These are phyloP conservation scores for Neonothopanus nambi DNA, from an alignment of 1,284 basidiomycete genomes.

Conservation along the genomic window DNA sequence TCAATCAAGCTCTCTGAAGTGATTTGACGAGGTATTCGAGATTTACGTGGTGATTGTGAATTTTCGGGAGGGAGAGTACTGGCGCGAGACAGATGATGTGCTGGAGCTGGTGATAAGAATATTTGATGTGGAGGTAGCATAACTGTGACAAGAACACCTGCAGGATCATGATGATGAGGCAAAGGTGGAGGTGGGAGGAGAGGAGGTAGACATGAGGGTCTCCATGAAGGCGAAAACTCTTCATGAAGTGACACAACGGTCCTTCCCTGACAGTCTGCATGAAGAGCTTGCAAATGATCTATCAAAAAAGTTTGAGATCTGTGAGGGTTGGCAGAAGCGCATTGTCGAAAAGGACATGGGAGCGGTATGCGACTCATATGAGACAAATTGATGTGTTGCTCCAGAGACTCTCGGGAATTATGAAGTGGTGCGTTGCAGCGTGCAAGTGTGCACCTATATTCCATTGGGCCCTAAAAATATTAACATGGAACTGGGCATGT, in stretches of 20 bases:
- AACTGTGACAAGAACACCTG: not conserved
- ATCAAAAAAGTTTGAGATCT: not conserved
- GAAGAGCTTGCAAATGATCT: not conserved
- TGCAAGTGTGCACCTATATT: conserved; percentile 11
- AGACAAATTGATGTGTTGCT: conserved; percentile 11
- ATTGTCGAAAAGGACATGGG: conserved; percentile 13
- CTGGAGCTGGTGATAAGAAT: too few relatives aligned
- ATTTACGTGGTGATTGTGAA: too few relatives aligned
- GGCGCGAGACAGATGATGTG: too few relatives aligned
- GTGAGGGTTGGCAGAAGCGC: not conserved
- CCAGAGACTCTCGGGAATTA: conserved; percentile 1
- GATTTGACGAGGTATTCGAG: not conserved
- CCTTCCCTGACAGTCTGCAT: not conserved
- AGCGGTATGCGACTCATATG: conserved; percentile 15
- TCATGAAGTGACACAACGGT: not conserved
- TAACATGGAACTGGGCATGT: not conserved
- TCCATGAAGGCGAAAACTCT: not conserved
- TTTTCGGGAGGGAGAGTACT: too few relatives aligned
- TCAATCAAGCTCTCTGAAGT: not conserved
- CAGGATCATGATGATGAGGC: not conserved
- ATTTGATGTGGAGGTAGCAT: too few relatives aligned
- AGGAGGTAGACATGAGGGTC: not conserved
- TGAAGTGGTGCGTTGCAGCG: conserved; percentile 15
- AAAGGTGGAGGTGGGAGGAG: not conserved
- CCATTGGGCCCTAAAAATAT: not conserved